Conservation (phyloP, 1,139 yeast species). For the Kurtzmaniella quercitrusa region DNA sequence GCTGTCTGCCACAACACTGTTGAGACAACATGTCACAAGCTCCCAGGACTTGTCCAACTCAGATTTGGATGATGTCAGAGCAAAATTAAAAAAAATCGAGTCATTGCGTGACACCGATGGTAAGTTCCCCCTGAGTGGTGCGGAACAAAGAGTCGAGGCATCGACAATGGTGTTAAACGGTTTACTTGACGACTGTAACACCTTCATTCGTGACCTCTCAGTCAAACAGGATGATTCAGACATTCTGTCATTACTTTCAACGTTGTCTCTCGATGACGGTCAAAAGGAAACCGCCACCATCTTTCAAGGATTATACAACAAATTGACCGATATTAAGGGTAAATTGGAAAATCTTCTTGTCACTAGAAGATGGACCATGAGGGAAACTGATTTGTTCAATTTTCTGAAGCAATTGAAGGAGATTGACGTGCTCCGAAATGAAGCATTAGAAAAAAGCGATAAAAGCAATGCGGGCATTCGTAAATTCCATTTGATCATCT, state of each 20-base stretch:
- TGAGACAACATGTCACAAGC: background rate
- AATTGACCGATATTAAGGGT: conserved; percentile 59
- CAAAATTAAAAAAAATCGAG: conserved; percentile 30
- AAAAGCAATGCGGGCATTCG: conserved; percentile 31
- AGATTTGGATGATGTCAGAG: conserved; percentile 17
- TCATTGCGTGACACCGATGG: conserved; percentile 31
- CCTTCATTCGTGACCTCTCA: conserved; percentile 63
- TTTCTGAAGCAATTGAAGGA: conserved; percentile 71
- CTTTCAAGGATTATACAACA: conserved; percentile 25
- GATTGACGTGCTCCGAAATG: conserved; percentile 66
- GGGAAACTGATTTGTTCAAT: conserved; percentile 87
- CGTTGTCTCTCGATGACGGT: conserved; percentile 20
- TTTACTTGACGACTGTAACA: conserved; percentile 76
- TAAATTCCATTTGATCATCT: conserved; percentile 56
- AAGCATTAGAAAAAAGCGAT: conserved; percentile 16
- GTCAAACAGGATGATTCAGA: conserved; percentile 48
- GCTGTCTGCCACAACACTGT: conserved; percentile 6
- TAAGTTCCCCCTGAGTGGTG: conserved; percentile 24
- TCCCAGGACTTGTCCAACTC: background rate
- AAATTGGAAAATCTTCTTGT: conserved; percentile 77
- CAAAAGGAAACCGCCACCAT: conserved; percentile 12
- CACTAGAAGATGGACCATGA: conserved; percentile 94
- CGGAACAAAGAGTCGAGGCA: conserved; percentile 19
- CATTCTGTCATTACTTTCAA: conserved; percentile 16
- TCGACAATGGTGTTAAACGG: conserved; percentile 59